Evolutionary conservation across 768 basidiomycete species (phyloP).

Genomic region (Cyclocybe aegerita): DNA sequence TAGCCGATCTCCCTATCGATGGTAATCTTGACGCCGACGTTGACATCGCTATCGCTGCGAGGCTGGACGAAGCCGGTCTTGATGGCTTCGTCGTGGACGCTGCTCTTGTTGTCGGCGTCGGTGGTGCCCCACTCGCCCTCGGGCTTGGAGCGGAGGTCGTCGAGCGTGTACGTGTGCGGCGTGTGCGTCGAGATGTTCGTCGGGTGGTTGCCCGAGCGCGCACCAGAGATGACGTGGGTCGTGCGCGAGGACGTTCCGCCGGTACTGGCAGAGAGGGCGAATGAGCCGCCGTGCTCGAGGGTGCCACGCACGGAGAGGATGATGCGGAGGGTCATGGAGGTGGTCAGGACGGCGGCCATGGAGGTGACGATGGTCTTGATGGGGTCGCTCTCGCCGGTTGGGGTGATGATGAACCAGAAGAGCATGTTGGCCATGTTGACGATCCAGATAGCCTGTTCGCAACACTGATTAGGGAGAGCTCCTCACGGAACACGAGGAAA

Average conservation of each 20-base stretch:
- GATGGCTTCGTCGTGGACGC: conserved; percentile 27
- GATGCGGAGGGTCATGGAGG: conserved; percentile 87
- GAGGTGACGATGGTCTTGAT: conserved; percentile 80
- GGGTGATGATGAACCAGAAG: conserved; percentile 84
- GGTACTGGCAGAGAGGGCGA: conserved; percentile 52
- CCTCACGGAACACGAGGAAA: not conserved
- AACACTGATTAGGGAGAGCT: conserved; percentile 2
- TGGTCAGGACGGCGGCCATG: conserved; percentile 86
- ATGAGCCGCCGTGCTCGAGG: conserved; percentile 69
- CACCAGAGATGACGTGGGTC: conserved; percentile 45
- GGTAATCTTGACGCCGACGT: conserved; percentile 56
- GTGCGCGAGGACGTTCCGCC: conserved; percentile 44
- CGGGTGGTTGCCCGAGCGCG: conserved; percentile 20
- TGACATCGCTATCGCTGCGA: conserved; percentile 30
- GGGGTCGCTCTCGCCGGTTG: conserved; percentile 59
- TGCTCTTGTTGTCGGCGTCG: conserved; percentile 40
- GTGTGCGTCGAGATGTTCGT: conserved; percentile 38
- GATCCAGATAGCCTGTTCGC: conserved; percentile 59
- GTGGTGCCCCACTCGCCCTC: conserved; percentile 43
- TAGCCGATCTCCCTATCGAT: conserved; percentile 58
- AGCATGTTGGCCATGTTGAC: conserved; percentile 83
- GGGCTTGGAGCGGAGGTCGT: conserved; percentile 49
- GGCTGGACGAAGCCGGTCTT: conserved; percentile 2
- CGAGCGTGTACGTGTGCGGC: conserved; percentile 51
- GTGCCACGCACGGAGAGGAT: conserved; percentile 79